phyloP scores from a whole-genome alignment of 306 rosid genomes.

The Ochetophila trinervis region DNA sequence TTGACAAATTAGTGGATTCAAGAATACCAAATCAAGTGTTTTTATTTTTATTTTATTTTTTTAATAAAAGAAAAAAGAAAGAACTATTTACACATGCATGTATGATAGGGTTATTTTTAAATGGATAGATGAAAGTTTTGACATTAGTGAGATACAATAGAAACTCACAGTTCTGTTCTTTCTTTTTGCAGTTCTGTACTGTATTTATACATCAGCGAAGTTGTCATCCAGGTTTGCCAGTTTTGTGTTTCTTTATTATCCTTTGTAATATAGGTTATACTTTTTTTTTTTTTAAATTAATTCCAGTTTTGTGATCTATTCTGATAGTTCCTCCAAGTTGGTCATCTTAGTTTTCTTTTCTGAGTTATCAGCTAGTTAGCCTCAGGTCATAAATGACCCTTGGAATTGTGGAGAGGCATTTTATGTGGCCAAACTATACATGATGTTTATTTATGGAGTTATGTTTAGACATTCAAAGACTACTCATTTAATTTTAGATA shows the following conservation, averaged over 20 bases:
- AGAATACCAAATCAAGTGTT: neutral
- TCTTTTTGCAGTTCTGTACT: constrained; percentile 56
- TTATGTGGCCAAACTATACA: neutral
- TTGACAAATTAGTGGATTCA: neutral
- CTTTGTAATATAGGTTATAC: constrained; percentile 4
- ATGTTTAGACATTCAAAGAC: no score
- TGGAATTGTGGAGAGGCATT: neutral
- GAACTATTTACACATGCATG: no score
- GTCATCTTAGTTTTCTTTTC: no score
- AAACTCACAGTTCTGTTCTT: constrained; percentile 19
- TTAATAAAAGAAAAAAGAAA: no score
- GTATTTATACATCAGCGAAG: constrained; percentile 77
- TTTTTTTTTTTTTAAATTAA: neutral
- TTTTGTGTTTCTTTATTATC: constrained; percentile 10
- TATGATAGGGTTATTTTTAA: no score
- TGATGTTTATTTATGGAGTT: neutral
- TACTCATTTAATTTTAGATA: no score
- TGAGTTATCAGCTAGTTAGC: neutral
- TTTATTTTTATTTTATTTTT: neutral
- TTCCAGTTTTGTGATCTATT: neutral
- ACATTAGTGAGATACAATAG: constrained; percentile 3
- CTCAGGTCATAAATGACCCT: neutral
- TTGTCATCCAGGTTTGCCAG: constrained; percentile 60
- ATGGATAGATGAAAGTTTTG: neutral
- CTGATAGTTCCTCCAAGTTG: neutral